Evolutionary conservation across 257 asterid genomes (phyloP).

Genomic region (Solanum clarkiae): DNA sequence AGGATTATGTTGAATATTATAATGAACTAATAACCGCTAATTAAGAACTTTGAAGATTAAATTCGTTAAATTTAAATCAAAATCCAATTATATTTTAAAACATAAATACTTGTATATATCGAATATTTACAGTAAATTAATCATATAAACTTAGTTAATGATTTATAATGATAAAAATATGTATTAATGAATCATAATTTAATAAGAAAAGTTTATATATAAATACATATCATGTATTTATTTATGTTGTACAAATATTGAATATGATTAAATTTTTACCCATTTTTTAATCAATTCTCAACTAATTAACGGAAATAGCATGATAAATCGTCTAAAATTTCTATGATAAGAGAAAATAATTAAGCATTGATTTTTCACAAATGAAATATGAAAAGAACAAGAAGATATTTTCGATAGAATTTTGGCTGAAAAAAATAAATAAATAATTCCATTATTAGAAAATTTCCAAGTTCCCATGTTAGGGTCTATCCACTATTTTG

Average conservation of each 20-base stretch:
- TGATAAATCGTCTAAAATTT: not conserved
- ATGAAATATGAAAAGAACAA: not conserved
- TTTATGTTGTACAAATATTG: not conserved
- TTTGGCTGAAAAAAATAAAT: not conserved
- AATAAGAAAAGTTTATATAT: not conserved
- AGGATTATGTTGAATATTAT: no score
- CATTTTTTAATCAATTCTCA: not conserved
- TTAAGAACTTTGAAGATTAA: no score
- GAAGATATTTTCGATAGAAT: not conserved
- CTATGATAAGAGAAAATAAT: not conserved
- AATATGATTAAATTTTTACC: not conserved
- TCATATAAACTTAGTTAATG: not conserved
- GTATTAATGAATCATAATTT: not conserved
- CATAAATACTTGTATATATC: not conserved
- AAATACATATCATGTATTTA: not conserved
- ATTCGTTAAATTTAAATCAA: no score
- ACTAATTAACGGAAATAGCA: not conserved
- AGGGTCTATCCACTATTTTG: not conserved
- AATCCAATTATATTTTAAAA: not conserved
- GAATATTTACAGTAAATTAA: not conserved
- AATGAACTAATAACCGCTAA: no score
- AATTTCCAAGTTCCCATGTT: slow-evolving; percentile 9
- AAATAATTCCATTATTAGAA: not conserved
- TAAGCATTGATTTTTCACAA: not conserved
- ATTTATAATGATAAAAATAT: not conserved